Evolutionary conservation across 2,329 filamentous ascomycete genomes (phyloP).

Genomic region (Elsinoe perseae): DNA sequence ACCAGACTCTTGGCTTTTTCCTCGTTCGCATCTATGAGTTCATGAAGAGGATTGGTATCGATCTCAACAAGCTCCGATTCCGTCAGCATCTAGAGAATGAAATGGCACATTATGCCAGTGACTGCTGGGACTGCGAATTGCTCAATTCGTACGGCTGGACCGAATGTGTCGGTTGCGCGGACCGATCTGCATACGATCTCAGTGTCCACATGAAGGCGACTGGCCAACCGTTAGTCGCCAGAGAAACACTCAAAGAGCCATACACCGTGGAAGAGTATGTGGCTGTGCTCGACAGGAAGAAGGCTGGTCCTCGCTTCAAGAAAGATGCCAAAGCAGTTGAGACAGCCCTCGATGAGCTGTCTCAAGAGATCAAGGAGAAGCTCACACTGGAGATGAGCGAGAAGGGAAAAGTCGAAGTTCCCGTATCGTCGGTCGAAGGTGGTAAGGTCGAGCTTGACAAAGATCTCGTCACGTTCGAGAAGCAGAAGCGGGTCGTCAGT

Average conservation of each 20-base stretch:
- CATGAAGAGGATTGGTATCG: conserved; percentile 78
- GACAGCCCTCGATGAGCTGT: conserved; percentile 63
- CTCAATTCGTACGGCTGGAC: conserved; percentile 92
- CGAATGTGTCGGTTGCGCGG: conserved; percentile 94
- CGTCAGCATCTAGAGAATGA: conserved; percentile 91
- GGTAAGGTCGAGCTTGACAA: conserved; percentile 72
- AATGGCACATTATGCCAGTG: conserved; percentile 88
- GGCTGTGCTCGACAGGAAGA: conserved; percentile 85
- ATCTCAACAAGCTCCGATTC: conserved; percentile 83
- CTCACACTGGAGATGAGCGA: conserved; percentile 65
- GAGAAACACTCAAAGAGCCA: conserved; percentile 71
- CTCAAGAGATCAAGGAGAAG: conserved; percentile 74
- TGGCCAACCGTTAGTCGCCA: conserved; percentile 74
- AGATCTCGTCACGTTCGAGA: conserved; percentile 77
- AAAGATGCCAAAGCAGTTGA: conserved; percentile 86
- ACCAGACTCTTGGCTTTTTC: conserved; percentile 97
- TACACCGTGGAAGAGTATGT: conserved; percentile 78
- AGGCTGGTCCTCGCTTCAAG: conserved; percentile 91
- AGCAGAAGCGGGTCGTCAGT: conserved; percentile 73
- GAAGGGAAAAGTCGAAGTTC: conserved; percentile 66
- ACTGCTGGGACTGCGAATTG: conserved; percentile 97
- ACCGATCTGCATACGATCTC: conserved; percentile 90
- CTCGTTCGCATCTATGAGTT: conserved; percentile 88
- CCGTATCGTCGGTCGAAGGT: conserved; percentile 58
- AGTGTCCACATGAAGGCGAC: conserved; percentile 91